Evolutionary conservation across 352 stramenopile species (phyloP), one percentile per base, ranked within the genome.

Genomic region (Thraustochytrium sp.): DNA sequence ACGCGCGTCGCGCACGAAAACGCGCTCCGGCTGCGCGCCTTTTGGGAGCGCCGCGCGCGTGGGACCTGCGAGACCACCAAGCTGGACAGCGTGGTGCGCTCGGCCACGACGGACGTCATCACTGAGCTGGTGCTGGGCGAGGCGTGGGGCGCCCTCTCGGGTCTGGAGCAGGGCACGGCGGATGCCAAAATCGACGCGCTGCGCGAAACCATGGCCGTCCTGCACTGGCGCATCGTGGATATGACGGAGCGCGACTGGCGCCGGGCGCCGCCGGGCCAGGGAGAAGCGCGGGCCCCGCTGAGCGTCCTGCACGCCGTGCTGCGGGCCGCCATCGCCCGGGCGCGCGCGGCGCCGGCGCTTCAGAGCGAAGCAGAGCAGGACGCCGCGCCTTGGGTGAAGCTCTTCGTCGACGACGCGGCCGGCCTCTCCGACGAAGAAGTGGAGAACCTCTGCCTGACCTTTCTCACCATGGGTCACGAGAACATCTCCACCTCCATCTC

Each of bases 381-480:
- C 44, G 34, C 16, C 18, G 44, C 34, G 5, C 51, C 44, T 2
- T 65, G 44, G 44, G 59, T 72, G 11, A 72, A 72, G 59, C 59
- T 72, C 26, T 82, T 74, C 37, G 59, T 75, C 0, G 37, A 80
- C n/a, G 62, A 82, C 59, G 26, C 5, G 8, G 29, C 62, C 16
- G n/a, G 18, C 13, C 42, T 82, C 2, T 21, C 13, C 26, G 74
- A 82, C 29, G 59, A 48, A 0, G 74, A 82, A 29, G 29, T 82
- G 23, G 62, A 82, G 23, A 82, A 82, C 74, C 62, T 82, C 29
- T 82, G 53, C 74, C 36, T 82, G 13, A 82, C 74, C 21, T 82
- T 82, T 37, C 53, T 82, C 4, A 82, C 74, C 21, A 82, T 82
- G 74, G 74, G 74, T 34, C 74, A 82, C 37, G 74, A 82, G 29